These are phyloP conservation scores for Kalaharituber pfeilii DNA, from an alignment of 2,329 filamentous ascomycete species.

Conservation along the genomic window DNA sequence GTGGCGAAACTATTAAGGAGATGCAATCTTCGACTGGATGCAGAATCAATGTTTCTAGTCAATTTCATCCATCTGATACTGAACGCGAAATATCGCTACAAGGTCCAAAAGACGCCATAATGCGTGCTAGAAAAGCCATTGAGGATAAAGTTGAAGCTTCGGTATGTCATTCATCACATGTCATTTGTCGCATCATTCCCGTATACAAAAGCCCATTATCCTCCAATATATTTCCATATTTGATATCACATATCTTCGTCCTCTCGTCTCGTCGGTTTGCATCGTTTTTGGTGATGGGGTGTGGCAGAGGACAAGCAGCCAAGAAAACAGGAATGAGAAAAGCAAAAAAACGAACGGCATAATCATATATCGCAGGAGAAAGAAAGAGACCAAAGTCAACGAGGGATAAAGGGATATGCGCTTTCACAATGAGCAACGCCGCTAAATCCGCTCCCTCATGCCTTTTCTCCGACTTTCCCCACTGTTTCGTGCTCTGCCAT, in stretches of 20 bases:
- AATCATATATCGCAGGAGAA: background rate
- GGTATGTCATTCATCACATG: constrained; percentile 35
- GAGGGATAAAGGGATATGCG: background rate
- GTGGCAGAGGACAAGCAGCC: no score
- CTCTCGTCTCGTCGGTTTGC: constrained; percentile 12
- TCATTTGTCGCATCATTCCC: background rate
- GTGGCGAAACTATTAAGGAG: constrained; percentile 82
- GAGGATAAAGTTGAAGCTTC: constrained; percentile 85
- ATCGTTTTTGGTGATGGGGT: background rate
- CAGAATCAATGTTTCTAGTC: constrained; percentile 85
- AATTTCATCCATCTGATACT: constrained; percentile 56
- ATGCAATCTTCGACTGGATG: constrained; percentile 78
- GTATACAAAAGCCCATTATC: background rate
- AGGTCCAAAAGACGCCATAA: constrained; percentile 59
- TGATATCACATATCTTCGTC: constrained; percentile 4
- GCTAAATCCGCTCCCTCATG: background rate
- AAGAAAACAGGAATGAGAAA: no score
- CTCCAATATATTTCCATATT: background rate
- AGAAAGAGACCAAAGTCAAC: background rate
- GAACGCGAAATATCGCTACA: constrained; percentile 77
- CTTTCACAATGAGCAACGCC: background rate
- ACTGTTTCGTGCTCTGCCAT: background rate
- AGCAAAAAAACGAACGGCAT: background rate
- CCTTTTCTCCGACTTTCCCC: background rate
- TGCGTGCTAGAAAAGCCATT: constrained; percentile 64